Evolutionary conservation across 495 filamentous ascomycete genomes (phyloP).

Genomic region (Parmelia sp.): DNA sequence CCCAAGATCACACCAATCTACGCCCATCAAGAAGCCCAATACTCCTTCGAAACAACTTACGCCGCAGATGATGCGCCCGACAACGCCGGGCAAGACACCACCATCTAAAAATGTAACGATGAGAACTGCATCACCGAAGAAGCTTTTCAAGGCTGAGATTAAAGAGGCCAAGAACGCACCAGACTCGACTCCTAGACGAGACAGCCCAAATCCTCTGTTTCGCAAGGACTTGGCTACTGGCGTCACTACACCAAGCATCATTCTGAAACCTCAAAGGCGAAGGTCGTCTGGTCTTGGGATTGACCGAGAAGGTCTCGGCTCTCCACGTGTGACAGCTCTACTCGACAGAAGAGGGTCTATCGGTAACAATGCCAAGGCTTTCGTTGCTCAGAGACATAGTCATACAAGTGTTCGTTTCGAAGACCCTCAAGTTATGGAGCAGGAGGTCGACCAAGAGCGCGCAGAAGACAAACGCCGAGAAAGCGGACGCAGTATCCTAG

Average conservation of each 20-base stretch:
- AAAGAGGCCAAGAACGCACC: conserved; percentile 24
- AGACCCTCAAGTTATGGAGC: conserved; percentile 59
- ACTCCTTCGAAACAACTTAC: conserved; percentile 48
- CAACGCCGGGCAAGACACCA: conserved; percentile 48
- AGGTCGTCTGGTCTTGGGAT: conserved; percentile 68
- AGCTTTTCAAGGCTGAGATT: conserved; percentile 46
- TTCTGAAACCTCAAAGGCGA: conserved; percentile 56
- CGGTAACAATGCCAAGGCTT: conserved; percentile 55
- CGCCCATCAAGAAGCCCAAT: conserved; percentile 41
- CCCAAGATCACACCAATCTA: conserved; percentile 35
- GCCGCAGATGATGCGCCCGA: conserved; percentile 46
- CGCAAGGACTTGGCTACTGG: conserved; percentile 49
- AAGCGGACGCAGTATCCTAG: conserved; percentile 49
- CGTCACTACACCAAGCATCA: conserved; percentile 53
- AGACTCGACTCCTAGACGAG: conserved; percentile 35
- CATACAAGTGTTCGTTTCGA: conserved; percentile 54
- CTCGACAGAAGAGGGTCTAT: conserved; percentile 69
- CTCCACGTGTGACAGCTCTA: conserved; percentile 65
- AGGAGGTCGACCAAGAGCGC: conserved; percentile 62
- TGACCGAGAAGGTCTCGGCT: conserved; percentile 70
- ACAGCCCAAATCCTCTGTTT: conserved; percentile 31
- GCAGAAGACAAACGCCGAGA: conserved; percentile 57
- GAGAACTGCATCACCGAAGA: conserved; percentile 48
- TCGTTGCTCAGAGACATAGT: conserved; percentile 46
- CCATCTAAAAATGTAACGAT: conserved; percentile 42